A percentile compares a stretch with the other conserved stretches of the same genome.
Conservation (phyloP, 2,329 filamentous ascomycete species). For the Mariannaea sp. region DNA sequence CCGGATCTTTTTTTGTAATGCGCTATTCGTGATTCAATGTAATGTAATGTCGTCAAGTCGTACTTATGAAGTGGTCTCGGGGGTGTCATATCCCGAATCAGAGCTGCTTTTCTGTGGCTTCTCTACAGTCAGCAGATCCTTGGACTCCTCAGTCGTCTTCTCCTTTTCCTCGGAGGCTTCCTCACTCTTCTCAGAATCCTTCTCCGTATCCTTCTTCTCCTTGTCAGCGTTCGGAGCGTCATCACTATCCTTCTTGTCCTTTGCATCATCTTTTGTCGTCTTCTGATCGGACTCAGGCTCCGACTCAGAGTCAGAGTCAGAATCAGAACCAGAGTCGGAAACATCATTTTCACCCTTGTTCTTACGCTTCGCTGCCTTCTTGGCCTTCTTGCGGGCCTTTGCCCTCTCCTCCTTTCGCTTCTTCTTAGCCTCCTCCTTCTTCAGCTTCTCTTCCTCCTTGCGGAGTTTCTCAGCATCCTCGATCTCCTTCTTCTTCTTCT, state of each 20-base stretch:
- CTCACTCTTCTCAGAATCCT: slow-evolving; percentile 2
- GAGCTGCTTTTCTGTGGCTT: slow-evolving; percentile 39
- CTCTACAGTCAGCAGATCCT: slow-evolving; percentile 14
- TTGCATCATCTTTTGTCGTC: not conserved
- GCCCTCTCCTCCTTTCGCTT: slow-evolving; percentile 36
- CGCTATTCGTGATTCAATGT: slow-evolving; percentile 1
- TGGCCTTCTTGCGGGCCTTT: slow-evolving; percentile 34
- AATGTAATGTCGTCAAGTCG: slow-evolving; percentile 9
- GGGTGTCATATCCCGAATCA: slow-evolving; percentile 43
- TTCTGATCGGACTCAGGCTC: slow-evolving; percentile 24
- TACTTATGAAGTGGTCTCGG: slow-evolving; percentile 26
- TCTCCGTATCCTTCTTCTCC: slow-evolving; percentile 4
- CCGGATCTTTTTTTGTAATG: not conserved
- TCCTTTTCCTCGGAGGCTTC: slow-evolving; percentile 2
- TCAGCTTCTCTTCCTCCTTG: slow-evolving; percentile 43
- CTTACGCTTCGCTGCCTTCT: slow-evolving; percentile 37
- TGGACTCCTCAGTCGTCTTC: slow-evolving; percentile 13
- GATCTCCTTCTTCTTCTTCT: slow-evolving; percentile 53
- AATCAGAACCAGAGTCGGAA: slow-evolving; percentile 31
- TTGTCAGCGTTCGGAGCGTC: slow-evolving; percentile 20
- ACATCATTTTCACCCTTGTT: slow-evolving; percentile 27
- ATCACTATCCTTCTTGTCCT: slow-evolving; percentile 10
- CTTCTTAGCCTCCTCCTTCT: slow-evolving; percentile 39
- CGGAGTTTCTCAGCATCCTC: slow-evolving; percentile 49
- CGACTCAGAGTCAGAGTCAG: slow-evolving; percentile 34